phyloP scores from a whole-genome alignment of 2,329 filamentous ascomycete genomes.

The Aureobasidium lini region DNA sequence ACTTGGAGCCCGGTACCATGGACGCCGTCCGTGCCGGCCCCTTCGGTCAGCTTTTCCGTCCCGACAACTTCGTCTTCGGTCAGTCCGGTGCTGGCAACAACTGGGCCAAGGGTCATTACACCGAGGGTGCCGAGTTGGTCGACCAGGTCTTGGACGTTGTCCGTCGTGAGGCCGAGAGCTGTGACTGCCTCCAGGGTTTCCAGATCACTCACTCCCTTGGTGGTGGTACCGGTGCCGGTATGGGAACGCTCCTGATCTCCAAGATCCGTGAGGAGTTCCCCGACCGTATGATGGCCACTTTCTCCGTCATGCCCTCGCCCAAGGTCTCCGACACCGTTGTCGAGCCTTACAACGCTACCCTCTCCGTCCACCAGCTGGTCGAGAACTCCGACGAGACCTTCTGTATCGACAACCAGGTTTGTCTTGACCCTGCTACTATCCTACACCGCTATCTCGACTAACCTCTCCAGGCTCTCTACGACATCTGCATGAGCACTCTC shows the following conservation, averaged over 20 bases:
- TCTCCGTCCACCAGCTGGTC: constrained; percentile 97
- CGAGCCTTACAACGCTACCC: constrained; percentile 98
- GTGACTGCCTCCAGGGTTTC: constrained; percentile 99
- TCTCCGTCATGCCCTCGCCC: constrained; percentile 96
- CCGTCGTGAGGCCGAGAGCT: constrained; percentile 96
- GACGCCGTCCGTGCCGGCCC: constrained; percentile 96
- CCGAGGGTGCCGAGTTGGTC: constrained; percentile 97
- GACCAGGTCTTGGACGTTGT: constrained; percentile 98
- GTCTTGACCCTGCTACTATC: constrained; percentile 17
- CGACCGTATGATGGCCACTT: constrained; percentile 99
- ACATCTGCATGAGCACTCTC: constrained; percentile 99
- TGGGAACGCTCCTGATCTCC: constrained; percentile 98
- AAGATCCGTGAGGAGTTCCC: constrained; percentile 99
- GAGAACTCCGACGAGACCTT: constrained; percentile 99
- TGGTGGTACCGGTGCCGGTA: constrained; percentile 99
- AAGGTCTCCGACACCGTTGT: constrained; percentile 99
- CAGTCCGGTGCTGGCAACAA: constrained; percentile 99
- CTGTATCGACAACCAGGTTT: constrained; percentile 97
- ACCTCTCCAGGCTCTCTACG: constrained; percentile 71
- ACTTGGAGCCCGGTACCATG: constrained; percentile 99
- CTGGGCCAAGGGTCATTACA: constrained; percentile 99
- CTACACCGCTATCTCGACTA: background rate
- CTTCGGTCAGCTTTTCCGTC: constrained; percentile 98
- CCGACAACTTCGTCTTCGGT: constrained; percentile 99
- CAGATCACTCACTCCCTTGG: constrained; percentile 99